A percentile compares a stretch with the other conserved stretches of the same genome.
Conservation (phyloP, 768 basidiomycete species). For the Daedaleopsis sinensis region DNA sequence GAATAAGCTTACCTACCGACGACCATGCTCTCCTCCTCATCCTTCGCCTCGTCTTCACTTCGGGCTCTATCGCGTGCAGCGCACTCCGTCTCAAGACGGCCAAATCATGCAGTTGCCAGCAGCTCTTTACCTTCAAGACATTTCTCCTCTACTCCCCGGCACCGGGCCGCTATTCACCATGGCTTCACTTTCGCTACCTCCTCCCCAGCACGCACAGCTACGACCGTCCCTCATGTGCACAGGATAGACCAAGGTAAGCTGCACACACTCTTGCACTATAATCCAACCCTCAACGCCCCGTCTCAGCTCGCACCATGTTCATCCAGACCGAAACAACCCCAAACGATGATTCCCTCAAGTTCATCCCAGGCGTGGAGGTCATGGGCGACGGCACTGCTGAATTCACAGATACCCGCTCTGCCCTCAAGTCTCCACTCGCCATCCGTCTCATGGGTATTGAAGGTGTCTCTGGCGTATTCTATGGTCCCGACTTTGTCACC, state of each 20-base stretch:
- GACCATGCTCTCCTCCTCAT: conserved; percentile 20
- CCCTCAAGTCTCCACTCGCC: conserved; percentile 92
- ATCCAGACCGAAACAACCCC: conserved; percentile 98
- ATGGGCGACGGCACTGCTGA: conserved; percentile 91
- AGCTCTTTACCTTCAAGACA: not conserved
- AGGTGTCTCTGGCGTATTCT: conserved; percentile 88
- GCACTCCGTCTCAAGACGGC: no score
- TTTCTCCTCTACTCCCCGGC: conserved; percentile 9
- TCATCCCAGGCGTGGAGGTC: conserved; percentile 90
- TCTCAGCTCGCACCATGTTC: conserved; percentile 88
- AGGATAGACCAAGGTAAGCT: conserved; percentile 26
- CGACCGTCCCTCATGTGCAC: conserved; percentile 1
- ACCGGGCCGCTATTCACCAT: conserved; percentile 27
- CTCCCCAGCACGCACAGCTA: conserved; percentile 26
- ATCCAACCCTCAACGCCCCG: not conserved
- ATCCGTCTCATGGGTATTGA: conserved; percentile 93
- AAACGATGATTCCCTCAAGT: conserved; percentile 96
- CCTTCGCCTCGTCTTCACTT: conserved; percentile 19
- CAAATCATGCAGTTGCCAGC: not conserved
- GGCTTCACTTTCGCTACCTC: conserved; percentile 39
- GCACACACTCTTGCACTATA: not conserved
- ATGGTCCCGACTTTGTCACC: conserved; percentile 97
- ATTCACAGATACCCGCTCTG: conserved; percentile 87
- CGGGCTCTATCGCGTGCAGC: conserved; percentile 5
- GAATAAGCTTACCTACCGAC: not conserved